Evolutionary conservation across 2,329 filamentous ascomycete genomes (phyloP), one percentile per base, ranked within the genome.

Genomic region (Venturia asperata): DNA sequence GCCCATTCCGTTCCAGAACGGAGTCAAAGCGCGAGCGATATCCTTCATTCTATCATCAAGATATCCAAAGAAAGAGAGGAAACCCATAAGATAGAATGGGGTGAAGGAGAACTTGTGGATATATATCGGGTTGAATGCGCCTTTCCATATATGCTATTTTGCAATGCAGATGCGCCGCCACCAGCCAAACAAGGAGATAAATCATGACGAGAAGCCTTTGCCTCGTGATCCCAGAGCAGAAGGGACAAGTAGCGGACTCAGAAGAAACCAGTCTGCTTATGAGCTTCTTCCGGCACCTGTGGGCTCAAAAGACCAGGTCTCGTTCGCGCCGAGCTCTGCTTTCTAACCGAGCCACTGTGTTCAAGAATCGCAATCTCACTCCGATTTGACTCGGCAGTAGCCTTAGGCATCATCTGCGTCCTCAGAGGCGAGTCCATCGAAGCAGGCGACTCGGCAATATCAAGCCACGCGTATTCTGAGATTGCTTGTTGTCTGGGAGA

Each of bases 401-500:
- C 52, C 37, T 27, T 34, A 5, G 52, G 30, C 10, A 15, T 4
- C 30, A 39, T 39, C 10, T 39, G 34, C 17, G 21, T 47, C 10
- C 30, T 60, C 49, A 13, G 17, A 37, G 42, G 21, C 7, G 34
- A 37, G 10, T 19, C 21, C n/a, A 47, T 27, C 13, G 39, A 63
- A 11, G 43, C 24, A n/a, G 34, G 45, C 15, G 34, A 63, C 19
- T 39, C 19, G 19, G 41, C 34, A 2, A 63, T 39, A 39, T 39
- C 43, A 13, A 64, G 47, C 63, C 63, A 64, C 3, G 63, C 63
- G 19, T 63, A 63, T 5, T 63, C 30, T 9, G 52, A 58, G 4
- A 17, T n/a, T 4, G 21, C 24, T 15, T 52, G 21, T 17, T 52
- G 47, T 17, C 21, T 52, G 21, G 47, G 47, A 27, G 47, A 52